These are phyloP conservation scores for Monosporascus sp. DNA, from an alignment of 2,329 filamentous ascomycete species.

Conservation along the genomic window DNA sequence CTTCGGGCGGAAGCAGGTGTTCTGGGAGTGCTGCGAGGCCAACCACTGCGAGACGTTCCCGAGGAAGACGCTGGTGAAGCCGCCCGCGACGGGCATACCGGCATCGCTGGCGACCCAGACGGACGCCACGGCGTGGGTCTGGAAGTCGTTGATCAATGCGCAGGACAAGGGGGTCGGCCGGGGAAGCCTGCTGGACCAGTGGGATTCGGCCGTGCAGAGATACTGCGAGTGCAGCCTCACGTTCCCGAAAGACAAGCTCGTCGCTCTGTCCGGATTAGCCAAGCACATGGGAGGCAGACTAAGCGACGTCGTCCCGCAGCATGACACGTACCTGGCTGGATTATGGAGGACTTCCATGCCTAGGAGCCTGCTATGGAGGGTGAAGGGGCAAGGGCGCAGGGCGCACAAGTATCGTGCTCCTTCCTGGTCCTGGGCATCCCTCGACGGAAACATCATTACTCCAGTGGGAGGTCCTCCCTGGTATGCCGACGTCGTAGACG, in stretches of 20 bases:
- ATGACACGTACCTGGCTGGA: constrained; percentile 10
- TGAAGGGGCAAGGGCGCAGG: background rate
- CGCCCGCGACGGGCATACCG: background rate
- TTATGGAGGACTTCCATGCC: constrained; percentile 11
- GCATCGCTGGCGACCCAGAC: background rate
- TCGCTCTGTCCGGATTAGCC: constrained; percentile 15
- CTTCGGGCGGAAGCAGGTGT: constrained; percentile 14
- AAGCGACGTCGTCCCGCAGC: background rate
- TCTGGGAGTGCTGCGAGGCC: constrained; percentile 14
- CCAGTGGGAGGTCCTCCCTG: background rate
- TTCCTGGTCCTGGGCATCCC: constrained; percentile 17
- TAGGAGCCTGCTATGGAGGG: constrained; percentile 6
- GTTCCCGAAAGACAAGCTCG: constrained; percentile 12
- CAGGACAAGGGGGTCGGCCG: background rate
- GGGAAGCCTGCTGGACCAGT: background rate
- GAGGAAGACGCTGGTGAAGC: background rate
- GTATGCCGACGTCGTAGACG: background rate
- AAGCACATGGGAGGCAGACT: constrained; percentile 6
- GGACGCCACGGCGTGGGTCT: background rate
- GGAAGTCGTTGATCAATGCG: constrained; percentile 7
- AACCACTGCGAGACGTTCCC: constrained; percentile 12
- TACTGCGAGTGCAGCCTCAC: constrained; percentile 9
- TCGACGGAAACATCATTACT: constrained; percentile 9
- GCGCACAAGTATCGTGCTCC: constrained; percentile 11
- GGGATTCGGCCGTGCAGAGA: background rate